A percentile compares a stretch with the other conserved stretches of the same genome.
Conservation (phyloP, 106 monocot species). For the Acorus calamus region DNA sequence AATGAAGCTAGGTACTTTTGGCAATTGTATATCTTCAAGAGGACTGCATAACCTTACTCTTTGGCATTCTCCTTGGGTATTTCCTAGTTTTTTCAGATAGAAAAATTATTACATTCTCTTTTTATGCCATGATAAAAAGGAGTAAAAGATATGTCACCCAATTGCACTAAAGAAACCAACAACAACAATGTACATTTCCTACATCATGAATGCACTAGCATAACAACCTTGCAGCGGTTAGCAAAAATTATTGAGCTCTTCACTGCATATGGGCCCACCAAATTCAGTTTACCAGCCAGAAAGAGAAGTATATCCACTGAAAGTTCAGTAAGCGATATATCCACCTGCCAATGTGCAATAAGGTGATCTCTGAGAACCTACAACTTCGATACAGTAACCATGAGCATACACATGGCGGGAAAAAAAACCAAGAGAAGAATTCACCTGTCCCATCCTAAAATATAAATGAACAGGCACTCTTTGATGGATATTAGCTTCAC, state of each 20-base stretch:
- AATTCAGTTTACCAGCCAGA: constrained; percentile 46
- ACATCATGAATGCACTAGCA: too few relatives aligned
- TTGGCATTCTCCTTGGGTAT: too few relatives aligned
- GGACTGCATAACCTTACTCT: too few relatives aligned
- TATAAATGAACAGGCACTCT: constrained; percentile 37
- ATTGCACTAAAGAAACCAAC: too few relatives aligned
- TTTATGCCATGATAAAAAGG: too few relatives aligned
- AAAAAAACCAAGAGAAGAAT: constrained; percentile 2
- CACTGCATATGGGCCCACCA: constrained; percentile 66
- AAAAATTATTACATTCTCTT: too few relatives aligned
- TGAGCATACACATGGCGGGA: neutral
- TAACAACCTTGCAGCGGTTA: constrained; percentile 72
- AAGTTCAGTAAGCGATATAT: constrained; percentile 47
- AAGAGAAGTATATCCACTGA: constrained; percentile 71
- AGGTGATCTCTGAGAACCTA: neutral
- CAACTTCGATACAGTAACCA: neutral
- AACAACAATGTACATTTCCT: too few relatives aligned
- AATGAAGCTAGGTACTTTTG: too few relatives aligned
- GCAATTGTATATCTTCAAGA: too few relatives aligned
- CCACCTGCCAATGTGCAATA: constrained; percentile 33
- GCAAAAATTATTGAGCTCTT: constrained; percentile 50
- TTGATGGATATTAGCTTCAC: constrained; percentile 14
- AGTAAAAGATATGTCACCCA: too few relatives aligned
- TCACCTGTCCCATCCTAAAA: constrained; percentile 54
- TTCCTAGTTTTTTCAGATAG: too few relatives aligned